Base-by-base conservation (phyloP, 495 filamentous ascomycete genomes). In the Penicillium atrosanguineum region DNA sequence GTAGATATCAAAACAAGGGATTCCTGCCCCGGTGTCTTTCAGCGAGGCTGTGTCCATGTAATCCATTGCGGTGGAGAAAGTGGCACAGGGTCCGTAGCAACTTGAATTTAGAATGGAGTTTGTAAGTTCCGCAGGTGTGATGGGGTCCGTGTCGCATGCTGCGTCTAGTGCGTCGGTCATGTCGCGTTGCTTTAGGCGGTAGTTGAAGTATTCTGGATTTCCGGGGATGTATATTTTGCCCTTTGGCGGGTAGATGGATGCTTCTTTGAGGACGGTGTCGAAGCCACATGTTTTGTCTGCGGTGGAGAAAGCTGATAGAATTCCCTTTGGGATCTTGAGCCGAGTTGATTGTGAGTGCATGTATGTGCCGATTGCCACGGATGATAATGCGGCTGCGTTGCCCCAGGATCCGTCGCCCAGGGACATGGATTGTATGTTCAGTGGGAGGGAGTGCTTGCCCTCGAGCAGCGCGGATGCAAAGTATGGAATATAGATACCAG, bases 401-500 rank as follows among this genome's bases (percentile, higher is more conserved):
- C 63, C 68, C 59, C 69, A 68, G 1, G 68, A 66, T 3, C 67
- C 64, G 41, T 73, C 70, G 5, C 71, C 71, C 1, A 73, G 59
- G 3, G 63, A 65, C 25, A 75, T 64, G 6, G 72, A 73, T 15
- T 49, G 62, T 9, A 76, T 44, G 28, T 73, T 58, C n/a, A 74
- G 59, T 7, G 61, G 50, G 16, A 69, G 53, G 2, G 57, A 51
- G 21, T 61, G 36, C 40, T 67, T 54, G 50, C 67, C 64, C 1
- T 69, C 41, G 21, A 74, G 23, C 11, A 78, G 60, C 11, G 64
- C 65, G n/a, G 57, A 52, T 38, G 69, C 65, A 40, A 76, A 68
- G 34, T 74, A 76, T 0, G 73, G 73, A 34, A 77, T 68, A 46
- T 71, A 74, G 28, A 73, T 67, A 0, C 72, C 74, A 14, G 72